Base-by-base conservation (phyloP, 176 grass and related monocot species). In the Aegilops umbellulata region DNA sequence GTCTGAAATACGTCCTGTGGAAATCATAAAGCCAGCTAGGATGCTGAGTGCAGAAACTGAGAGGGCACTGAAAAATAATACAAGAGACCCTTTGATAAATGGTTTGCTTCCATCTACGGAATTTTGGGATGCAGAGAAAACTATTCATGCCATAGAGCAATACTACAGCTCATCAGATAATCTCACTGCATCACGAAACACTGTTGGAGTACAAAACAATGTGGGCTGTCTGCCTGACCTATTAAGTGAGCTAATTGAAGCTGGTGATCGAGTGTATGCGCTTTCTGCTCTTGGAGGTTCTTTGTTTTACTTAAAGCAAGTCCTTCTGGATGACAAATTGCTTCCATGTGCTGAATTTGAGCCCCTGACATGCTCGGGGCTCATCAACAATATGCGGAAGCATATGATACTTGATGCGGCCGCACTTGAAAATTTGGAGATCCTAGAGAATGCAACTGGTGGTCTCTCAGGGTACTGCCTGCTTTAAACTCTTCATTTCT, bases 241-340 rank as follows among this genome's bases (percentile, higher is more conserved):
- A 65, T 77, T 98, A 79, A 38, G 27, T 26, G 90, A 95, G 46
- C 82, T 98, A 83, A 81, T 92, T 82, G 88, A 82, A 87, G 85
- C 91, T 86, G 96, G 88, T 78, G 78, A 85, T 70, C 86, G 76
- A 83, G 74, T 86, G 42, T 94, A 85, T 82, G 93, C 90, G 27
- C 93, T 98, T 91, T 98, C 96, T 68, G 93, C 96, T 86, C 84
- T 98, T 82, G 96, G 96, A 79, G 96, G 96, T 51, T 95, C 86
- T 80, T 87, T 98, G 67, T 98, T 98, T 89, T 98, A 98, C 85
- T 81, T 98, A 86, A 95, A 90, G 81, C 91, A 98, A 87, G 80
- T 88, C 61, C 84, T 98, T 89, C 82, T 98, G 44, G 91, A 94
- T 80, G 90, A 94, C 65, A 92, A 90, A 90, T 85, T 95, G 80